These are phyloP conservation scores for Cucurbita moschata DNA, from an alignment of 306 rosid genomes.

Conservation along the genomic window DNA sequence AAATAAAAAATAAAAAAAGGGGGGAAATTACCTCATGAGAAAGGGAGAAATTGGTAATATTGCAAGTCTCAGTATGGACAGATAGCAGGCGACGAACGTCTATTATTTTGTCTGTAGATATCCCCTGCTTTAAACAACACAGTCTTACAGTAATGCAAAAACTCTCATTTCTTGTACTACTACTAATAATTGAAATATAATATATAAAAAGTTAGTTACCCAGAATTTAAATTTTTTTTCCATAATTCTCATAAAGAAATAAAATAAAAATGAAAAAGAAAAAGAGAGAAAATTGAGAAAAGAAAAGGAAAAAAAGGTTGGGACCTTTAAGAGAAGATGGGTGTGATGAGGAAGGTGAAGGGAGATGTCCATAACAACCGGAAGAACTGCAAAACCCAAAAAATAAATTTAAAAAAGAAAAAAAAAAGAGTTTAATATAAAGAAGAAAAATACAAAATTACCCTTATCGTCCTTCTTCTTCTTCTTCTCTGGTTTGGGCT, in stretches of 20 bases:
- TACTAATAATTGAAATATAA: too few relatives aligned
- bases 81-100: slow-evolving; percentile 63
- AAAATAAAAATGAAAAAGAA: too few relatives aligned
- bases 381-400: slow-evolving; percentile 56
- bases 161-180: too few relatives aligned
- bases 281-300: too few relatives aligned
- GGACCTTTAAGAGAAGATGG: slow-evolving; percentile 62
- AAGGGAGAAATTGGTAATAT: slow-evolving; percentile 56
- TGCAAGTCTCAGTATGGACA: slow-evolving; percentile 54
- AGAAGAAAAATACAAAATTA: neutral
- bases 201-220: too few relatives aligned
- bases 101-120: slow-evolving; percentile 88
- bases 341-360: slow-evolving; percentile 74
- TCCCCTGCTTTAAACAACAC: slow-evolving; percentile 40
- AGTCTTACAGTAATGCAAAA: neutral
- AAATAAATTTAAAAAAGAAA: neutral
- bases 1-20: too few relatives aligned
- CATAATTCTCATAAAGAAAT: too few relatives aligned
- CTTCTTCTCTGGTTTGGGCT: slow-evolving; percentile 61
- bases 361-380: slow-evolving; percentile 67
- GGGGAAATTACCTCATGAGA: slow-evolving; percentile 57
- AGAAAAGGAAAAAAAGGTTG: neutral
- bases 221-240: too few relatives aligned
- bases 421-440: too few relatives aligned
- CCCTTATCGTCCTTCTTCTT: slow-evolving; percentile 94